Evolutionary conservation across 108 stramenopile species (phyloP), one percentile per base, ranked within the genome.

Genomic region (Epipyxis sp.): DNA sequence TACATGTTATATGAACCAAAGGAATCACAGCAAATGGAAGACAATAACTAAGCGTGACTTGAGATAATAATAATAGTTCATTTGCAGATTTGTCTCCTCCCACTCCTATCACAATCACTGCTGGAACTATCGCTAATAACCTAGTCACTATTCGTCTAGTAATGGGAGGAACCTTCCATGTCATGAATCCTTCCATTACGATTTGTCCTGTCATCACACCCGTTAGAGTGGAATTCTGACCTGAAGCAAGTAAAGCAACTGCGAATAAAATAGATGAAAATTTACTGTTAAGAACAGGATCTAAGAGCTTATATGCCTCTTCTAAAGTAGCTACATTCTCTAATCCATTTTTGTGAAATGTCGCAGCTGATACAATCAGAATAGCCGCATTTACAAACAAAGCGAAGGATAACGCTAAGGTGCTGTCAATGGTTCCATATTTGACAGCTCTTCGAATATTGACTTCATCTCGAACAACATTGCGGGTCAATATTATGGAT

Each of bases 341-440:
- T 34, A 16, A 67, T 1, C 65, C 78, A 62, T 32, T 6, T 20
- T 34, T 40, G 34, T 65, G 59, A 79, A 79, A 79, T 1, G 78
- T 45, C 2, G 78, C 78, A 0, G 78, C 78, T 42, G 78, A 37
- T 0, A 79, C 78, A 29, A 79, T 59, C 30, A 79, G 78, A 29
- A 79, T 79, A n/a, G 78, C 59, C 6, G 78, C 78, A 37, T 79
- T 79, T 3, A 79, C 78, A 59, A 79, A 79, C 27, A 79, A 65
- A 25, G 78, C 78, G 10, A 59, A 13, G 37, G 50, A 35, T 42
- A 79, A 34, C 27, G 50, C n/a, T 20, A 79, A 32, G 20, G 27
- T 79, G 20, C 59, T 71, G 59, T 79, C 78, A 29, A 79, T 57
- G 67, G 69, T 44, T 3, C 30, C 32, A 32, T 71, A 79, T 32